Evolutionary conservation across 345 rosid species (phyloP).

Genomic region (Bruguiera parviflora): DNA sequence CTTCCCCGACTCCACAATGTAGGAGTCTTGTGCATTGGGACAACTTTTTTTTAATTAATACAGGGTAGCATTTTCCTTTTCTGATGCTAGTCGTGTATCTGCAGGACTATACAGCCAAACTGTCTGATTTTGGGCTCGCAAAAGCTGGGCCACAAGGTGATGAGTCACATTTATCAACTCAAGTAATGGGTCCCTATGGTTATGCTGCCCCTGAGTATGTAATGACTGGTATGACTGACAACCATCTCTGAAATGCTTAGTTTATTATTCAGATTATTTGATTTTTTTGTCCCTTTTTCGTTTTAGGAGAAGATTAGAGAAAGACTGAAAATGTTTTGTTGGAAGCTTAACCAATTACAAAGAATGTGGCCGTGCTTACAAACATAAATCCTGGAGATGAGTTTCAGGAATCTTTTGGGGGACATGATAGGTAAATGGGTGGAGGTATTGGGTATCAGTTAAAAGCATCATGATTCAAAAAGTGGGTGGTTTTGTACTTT

Average conservation of each 20-base stretch:
- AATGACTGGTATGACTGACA: conserved; percentile 74
- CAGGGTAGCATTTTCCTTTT: background rate
- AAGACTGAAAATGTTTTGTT: too few relatives aligned
- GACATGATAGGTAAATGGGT: conserved; percentile 1
- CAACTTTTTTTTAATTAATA: background rate
- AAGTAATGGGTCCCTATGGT: conserved; percentile 98
- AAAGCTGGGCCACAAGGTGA: conserved; percentile 99
- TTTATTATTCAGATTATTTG: background rate
- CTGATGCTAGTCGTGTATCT: conserved; percentile 8
- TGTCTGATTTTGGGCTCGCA: conserved; percentile 97
- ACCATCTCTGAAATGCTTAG: conserved; percentile 2
- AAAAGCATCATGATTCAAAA: background rate
- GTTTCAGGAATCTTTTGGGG: background rate
- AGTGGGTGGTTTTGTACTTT: background rate
- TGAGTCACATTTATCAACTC: conserved; percentile 92
- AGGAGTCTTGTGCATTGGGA: too few relatives aligned
- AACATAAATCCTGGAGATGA: background rate
- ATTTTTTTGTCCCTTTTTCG: too few relatives aligned
- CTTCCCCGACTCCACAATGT: too few relatives aligned
- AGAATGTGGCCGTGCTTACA: too few relatives aligned
- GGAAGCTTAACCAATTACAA: too few relatives aligned
- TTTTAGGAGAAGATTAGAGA: too few relatives aligned
- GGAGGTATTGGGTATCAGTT: background rate
- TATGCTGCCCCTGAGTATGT: conserved; percentile 98
- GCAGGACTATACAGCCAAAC: conserved; percentile 94